Evolutionary conservation across 2,329 filamentous ascomycete species (phyloP).

Genomic region (Sarocladium strictum): DNA sequence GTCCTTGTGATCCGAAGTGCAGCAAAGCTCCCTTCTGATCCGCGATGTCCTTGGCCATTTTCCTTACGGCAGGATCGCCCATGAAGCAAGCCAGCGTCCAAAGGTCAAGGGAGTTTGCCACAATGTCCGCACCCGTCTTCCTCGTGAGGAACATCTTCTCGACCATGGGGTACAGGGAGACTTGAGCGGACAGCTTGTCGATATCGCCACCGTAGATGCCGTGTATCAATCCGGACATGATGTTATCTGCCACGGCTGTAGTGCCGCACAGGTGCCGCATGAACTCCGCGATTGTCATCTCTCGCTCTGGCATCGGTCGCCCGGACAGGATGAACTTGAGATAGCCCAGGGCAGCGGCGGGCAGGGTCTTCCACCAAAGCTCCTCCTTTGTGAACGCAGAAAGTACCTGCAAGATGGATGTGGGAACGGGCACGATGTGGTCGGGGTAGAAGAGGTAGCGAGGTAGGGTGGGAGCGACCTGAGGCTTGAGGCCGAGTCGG

Average conservation of each 20-base stretch:
- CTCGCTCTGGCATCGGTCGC: slow-evolving; percentile 18
- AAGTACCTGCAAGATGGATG: slow-evolving; percentile 17
- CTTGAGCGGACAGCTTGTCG: slow-evolving; percentile 68
- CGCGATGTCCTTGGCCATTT: slow-evolving; percentile 16
- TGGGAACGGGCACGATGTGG: slow-evolving; percentile 41
- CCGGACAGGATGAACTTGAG: slow-evolving; percentile 16
- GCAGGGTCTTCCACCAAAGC: slow-evolving; percentile 25
- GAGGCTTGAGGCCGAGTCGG: slow-evolving; percentile 34
- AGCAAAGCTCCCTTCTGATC: slow-evolving; percentile 17
- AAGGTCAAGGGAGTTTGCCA: slow-evolving; percentile 23
- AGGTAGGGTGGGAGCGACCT: slow-evolving; percentile 34
- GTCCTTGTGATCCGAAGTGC: slow-evolving; percentile 45
- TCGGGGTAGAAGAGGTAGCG: slow-evolving; percentile 89
- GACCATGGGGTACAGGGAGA: slow-evolving; percentile 35
- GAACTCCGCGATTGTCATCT: slow-evolving; percentile 32
- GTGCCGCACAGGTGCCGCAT: slow-evolving; percentile 24
- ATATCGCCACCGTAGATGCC: slow-evolving; percentile 92
- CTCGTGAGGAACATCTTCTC: slow-evolving; percentile 13
- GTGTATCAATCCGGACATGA: slow-evolving; percentile 71
- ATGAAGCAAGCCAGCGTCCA: slow-evolving; percentile 21
- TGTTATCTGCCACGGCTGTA: slow-evolving; percentile 54
- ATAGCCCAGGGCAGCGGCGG: slow-evolving; percentile 22
- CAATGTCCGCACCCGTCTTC: slow-evolving; percentile 19
- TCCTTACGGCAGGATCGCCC: slow-evolving; percentile 14
- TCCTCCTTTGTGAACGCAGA: slow-evolving; percentile 23